Evolutionary conservation across 305 asterid species (phyloP).

Genomic region (Euphrasia arctica): DNA sequence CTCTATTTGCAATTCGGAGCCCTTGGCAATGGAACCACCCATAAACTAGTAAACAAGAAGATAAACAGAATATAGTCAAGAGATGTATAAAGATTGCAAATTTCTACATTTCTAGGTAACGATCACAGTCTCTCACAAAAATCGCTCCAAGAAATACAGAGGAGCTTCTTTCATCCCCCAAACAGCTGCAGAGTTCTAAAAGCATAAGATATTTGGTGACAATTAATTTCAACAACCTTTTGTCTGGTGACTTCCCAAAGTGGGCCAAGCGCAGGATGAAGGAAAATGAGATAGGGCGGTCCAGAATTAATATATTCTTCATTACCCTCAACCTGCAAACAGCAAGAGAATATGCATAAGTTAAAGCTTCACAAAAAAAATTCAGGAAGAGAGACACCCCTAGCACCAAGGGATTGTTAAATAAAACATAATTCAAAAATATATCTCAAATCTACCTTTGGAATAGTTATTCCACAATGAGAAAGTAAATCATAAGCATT

Average conservation of each 20-base stretch:
- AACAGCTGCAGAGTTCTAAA: slow-evolving; percentile 21
- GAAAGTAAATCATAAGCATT: slow-evolving; percentile 94
- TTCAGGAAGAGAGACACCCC: background rate
- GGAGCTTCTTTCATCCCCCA: slow-evolving; percentile 19
- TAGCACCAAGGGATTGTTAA: background rate
- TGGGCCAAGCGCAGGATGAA: slow-evolving; percentile 99
- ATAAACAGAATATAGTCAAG: slow-evolving; percentile 26
- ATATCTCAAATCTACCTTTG: slow-evolving; percentile 56
- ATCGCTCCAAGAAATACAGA: slow-evolving; percentile 11
- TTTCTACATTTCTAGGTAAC: slow-evolving; percentile 12
- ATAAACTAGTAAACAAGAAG: slow-evolving; percentile 54
- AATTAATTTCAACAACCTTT: slow-evolving; percentile 49
- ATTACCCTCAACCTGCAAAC: slow-evolving; percentile 68
- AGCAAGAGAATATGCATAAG: slow-evolving; percentile 19
- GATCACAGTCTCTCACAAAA: background rate
- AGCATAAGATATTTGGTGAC: slow-evolving; percentile 18
- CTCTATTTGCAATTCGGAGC: slow-evolving; percentile 93
- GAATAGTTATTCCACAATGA: slow-evolving; percentile 69
- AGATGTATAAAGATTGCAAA: slow-evolving; percentile 6
- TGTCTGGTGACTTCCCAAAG: slow-evolving; percentile 96
- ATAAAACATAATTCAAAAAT: slow-evolving; percentile 20
- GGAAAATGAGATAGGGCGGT: slow-evolving; percentile 91
- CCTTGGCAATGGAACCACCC: slow-evolving; percentile 83
- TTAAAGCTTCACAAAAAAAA: slow-evolving; percentile 19
- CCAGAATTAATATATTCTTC: slow-evolving; percentile 74